phyloP scores from a whole-genome alignment of 352 stramenopile species.

The Thraustotheca clavata region DNA sequence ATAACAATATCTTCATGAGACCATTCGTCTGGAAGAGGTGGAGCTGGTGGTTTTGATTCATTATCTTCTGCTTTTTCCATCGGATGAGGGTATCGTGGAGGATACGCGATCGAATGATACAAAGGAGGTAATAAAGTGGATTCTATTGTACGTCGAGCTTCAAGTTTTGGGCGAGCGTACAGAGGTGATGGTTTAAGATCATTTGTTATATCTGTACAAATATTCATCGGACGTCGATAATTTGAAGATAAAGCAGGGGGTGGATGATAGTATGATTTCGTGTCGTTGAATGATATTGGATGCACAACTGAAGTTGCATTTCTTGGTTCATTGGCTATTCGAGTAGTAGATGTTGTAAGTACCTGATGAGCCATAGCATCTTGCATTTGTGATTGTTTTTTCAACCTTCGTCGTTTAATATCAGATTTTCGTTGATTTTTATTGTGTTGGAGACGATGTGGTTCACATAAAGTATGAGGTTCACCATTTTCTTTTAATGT shows the following conservation, averaged over 20 bases:
- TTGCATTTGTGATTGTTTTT: not conserved
- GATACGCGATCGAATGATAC: not conserved
- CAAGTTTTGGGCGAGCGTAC: too few relatives aligned
- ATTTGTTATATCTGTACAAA: too few relatives aligned
- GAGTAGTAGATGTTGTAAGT: not conserved
- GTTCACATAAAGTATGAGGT: conserved; percentile 22
- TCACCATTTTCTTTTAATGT: conserved; percentile 19
- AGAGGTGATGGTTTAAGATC: too few relatives aligned
- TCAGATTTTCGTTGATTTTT: conserved; percentile 24
- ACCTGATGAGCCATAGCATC: not conserved
- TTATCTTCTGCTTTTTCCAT: not conserved
- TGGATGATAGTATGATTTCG: too few relatives aligned
- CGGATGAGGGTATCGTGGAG: not conserved
- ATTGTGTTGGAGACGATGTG: conserved; percentile 21
- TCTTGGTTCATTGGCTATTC: not conserved
- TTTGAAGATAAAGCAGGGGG: too few relatives aligned
- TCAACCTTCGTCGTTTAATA: conserved; percentile 15
- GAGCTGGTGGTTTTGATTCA: not conserved
- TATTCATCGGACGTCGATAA: too few relatives aligned
- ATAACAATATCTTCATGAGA: conserved; percentile 16
- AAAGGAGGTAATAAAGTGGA: not conserved
- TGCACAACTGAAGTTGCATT: not conserved
- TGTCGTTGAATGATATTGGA: not conserved
- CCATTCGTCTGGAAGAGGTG: conserved; percentile 10
- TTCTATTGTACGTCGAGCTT: not conserved